These are phyloP conservation scores for Patellaria atrata DNA, from an alignment of 495 filamentous ascomycete genomes.

Conservation along the genomic window DNA sequence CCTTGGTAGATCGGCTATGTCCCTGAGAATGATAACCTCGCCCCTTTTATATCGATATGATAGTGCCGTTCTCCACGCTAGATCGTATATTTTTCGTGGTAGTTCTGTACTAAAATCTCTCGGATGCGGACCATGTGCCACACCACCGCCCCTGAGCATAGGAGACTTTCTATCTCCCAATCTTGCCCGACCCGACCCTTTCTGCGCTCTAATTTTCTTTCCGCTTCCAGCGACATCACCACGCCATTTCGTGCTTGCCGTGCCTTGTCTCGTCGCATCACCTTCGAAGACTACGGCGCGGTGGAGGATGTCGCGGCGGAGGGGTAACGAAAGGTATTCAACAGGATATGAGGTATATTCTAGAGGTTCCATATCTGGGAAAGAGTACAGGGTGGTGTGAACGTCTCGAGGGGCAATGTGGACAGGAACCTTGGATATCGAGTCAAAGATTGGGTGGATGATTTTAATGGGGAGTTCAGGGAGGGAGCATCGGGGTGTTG, in stretches of 20 bases:
- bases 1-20: constrained; percentile 31
- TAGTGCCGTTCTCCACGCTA: constrained; percentile 89
- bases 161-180: constrained; percentile 70
- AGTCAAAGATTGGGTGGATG: neutral
- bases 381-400: constrained; percentile 71
- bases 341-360: constrained; percentile 63
- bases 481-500: constrained; percentile 19
- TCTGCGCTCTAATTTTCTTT: constrained; percentile 67
- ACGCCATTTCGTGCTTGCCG: constrained; percentile 72
- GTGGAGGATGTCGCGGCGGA: constrained; percentile 86
- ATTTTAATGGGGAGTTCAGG: neutral
- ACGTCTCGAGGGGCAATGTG: constrained; percentile 39
- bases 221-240: constrained; percentile 69
- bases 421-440: neutral
- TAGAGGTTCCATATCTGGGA: constrained; percentile 76
- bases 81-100: constrained; percentile 81
- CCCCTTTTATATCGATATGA: constrained; percentile 78
- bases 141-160: constrained; percentile 72
- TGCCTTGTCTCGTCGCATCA: constrained; percentile 74
- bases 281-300: constrained; percentile 87
- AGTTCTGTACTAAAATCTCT: constrained; percentile 76
- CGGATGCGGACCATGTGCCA: constrained; percentile 71
- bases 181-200: constrained; percentile 69
- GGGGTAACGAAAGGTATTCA: constrained; percentile 69
- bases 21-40: constrained; percentile 69